Conservation (phyloP, 1,284 basidiomycete genomes). For the Baeospora myosura region DNA sequence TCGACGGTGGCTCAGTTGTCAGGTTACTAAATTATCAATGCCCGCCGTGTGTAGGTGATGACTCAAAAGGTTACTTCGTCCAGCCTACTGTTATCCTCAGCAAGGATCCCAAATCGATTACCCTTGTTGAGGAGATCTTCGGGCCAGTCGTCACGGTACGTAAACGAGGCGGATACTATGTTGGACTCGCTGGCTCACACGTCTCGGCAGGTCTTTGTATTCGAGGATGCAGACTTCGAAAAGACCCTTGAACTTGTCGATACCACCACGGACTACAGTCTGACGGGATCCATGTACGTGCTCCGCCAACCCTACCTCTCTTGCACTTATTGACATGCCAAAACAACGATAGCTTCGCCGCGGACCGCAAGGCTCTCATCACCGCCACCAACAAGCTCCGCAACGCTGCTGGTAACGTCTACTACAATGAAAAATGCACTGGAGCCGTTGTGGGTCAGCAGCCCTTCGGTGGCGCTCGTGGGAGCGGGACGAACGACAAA, state of each 20-base stretch:
- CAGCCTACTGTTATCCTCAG: constrained; percentile 94
- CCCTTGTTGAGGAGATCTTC: constrained; percentile 95
- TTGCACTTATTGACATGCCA: constrained; percentile 7
- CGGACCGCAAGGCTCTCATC: constrained; percentile 72
- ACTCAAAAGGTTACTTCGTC: constrained; percentile 90
- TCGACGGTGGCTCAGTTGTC: constrained; percentile 1
- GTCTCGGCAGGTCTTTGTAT: constrained; percentile 72
- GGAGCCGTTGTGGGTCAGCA: constrained; percentile 95
- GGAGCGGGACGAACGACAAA: constrained; percentile 97
- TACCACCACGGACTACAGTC: constrained; percentile 79
- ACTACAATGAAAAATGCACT: constrained; percentile 95
- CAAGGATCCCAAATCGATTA: constrained; percentile 85
- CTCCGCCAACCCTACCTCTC: constrained; percentile 4
- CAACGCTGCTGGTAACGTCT: constrained; percentile 85
- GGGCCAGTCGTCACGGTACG: constrained; percentile 90
- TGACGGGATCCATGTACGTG: constrained; percentile 84
- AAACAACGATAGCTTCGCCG: constrained; percentile 56
- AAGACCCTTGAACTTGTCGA: constrained; percentile 86
- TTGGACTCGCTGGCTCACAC: constrained; percentile 8
- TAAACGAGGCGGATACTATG: constrained; percentile 10
- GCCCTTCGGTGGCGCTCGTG: constrained; percentile 92
- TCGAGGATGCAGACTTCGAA: constrained; percentile 78
- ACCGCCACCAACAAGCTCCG: constrained; percentile 73
- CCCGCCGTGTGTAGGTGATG: constrained; percentile 69
- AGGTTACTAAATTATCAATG: neutral